Percentiles rank a stretch among this genome's conserved stretches.
These are phyloP conservation scores for Ascochyta fabae DNA, from an alignment of 2,329 filamentous ascomycete species.

Conservation along the genomic window DNA sequence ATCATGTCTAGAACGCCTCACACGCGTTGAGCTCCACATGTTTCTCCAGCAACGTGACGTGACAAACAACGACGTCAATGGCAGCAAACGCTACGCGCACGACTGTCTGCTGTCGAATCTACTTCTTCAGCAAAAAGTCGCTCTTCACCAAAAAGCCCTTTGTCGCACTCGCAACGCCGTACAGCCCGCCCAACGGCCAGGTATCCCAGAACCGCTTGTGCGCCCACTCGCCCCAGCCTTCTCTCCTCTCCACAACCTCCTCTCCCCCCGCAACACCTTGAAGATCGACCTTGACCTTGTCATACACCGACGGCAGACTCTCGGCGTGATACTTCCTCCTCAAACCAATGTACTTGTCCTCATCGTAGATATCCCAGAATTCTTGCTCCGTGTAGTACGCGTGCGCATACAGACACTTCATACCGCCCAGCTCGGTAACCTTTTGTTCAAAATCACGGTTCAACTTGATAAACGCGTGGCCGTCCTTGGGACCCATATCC, in stretches of 20 bases:
- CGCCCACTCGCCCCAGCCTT: slow-evolving; percentile 40
- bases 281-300: slow-evolving; percentile 64
- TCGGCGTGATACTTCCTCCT: slow-evolving; percentile 68
- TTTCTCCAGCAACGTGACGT: no score
- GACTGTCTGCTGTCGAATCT: neutral
- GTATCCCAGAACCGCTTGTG: slow-evolving; percentile 38
- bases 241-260: slow-evolving; percentile 4
- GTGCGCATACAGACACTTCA: slow-evolving; percentile 89
- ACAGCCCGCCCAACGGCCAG: slow-evolving; percentile 49
- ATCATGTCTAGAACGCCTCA: no score
- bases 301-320: slow-evolving; percentile 70
- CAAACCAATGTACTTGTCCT: slow-evolving; percentile 67
- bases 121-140: slow-evolving; percentile 45
- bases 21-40: no score
- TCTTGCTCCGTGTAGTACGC: slow-evolving; percentile 78
- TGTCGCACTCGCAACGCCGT: slow-evolving; percentile 48
- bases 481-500: slow-evolving; percentile 71
- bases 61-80: no score
- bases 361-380: slow-evolving; percentile 72
- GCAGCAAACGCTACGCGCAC: no score
- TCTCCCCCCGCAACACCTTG: slow-evolving; percentile 40
- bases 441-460: slow-evolving; percentile 77
- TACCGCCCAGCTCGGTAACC: slow-evolving; percentile 72
- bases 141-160: slow-evolving; percentile 42
- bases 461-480: slow-evolving; percentile 66